Evolutionary conservation across 139 green algal species (phyloP).

Genomic region (Mesostigma viride): DNA sequence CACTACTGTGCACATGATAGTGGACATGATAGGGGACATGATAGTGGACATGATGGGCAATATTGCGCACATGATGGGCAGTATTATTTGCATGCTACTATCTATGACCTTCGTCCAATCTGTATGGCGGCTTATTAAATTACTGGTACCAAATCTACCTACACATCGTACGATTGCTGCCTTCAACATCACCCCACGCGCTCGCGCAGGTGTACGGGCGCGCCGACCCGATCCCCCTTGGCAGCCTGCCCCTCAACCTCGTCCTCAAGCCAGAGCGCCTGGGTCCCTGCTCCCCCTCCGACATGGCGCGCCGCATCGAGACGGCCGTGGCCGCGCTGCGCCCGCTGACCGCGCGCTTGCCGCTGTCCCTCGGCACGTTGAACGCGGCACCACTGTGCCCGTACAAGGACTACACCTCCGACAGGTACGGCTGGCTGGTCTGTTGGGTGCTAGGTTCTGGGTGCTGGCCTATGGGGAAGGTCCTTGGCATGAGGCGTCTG

Average conservation of each 20-base stretch:
- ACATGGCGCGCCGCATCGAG: background rate
- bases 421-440: too few species aligned
- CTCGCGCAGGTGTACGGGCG: constrained; percentile 9
- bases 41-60: background rate
- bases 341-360: constrained; percentile 8
- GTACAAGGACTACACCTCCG: constrained; percentile 31
- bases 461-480: too few species aligned
- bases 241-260: constrained; percentile 29
- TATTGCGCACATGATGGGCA: too few species aligned
- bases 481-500: too few species aligned
- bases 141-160: background rate
- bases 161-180: background rate
- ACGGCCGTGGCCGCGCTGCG: constrained; percentile 13
- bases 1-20: too few species aligned
- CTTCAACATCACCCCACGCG: background rate
- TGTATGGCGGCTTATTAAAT: background rate
- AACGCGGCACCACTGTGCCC: constrained; percentile 18
- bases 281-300: background rate
- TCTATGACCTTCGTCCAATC: background rate
- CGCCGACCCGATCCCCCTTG: constrained; percentile 19
- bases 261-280: background rate
- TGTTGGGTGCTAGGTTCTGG: too few species aligned
- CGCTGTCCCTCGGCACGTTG: constrained; percentile 20
- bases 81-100: too few species aligned
- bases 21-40: background rate